Conservation (phyloP, 1,284 basidiomycete species). For the Puccinia hordei region DNA sequence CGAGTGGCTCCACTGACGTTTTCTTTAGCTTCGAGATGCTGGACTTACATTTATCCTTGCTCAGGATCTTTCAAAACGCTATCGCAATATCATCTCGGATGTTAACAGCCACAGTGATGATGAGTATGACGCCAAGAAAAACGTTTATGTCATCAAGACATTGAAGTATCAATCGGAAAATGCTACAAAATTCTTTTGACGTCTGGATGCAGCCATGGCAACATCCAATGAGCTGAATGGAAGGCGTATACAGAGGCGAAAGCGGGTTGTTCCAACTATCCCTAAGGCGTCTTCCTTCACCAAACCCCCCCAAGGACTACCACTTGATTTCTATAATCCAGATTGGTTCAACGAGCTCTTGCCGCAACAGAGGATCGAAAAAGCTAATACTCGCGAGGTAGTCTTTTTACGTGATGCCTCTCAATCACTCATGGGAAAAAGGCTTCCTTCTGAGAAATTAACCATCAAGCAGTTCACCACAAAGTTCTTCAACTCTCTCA, state of each 20-base stretch:
- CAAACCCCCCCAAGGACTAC: not conserved
- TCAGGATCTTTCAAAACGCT: no score
- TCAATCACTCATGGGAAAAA: not conserved
- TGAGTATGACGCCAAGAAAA: not conserved
- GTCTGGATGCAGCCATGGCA: not conserved
- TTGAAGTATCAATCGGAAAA: not conserved
- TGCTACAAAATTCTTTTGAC: conserved; percentile 10
- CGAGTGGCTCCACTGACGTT: not conserved
- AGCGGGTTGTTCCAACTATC: not conserved
- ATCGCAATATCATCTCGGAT: not conserved
- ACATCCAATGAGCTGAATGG: not conserved
- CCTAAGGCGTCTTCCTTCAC: not conserved
- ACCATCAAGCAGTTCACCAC: conserved; percentile 23
- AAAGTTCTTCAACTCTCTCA: not conserved
- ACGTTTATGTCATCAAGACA: conserved; percentile 9
- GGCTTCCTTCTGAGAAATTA: not conserved
- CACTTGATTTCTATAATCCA: conserved; percentile 21
- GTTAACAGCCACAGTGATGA: conserved; percentile 6
- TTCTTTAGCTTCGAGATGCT: not conserved
- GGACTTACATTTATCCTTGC: not conserved
- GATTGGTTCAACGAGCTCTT: conserved; percentile 26
- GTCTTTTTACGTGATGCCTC: conserved; percentile 6
- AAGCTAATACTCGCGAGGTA: not conserved
- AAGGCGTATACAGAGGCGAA: not conserved
- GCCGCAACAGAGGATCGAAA: not conserved